Base-by-base conservation (phyloP, 2,329 filamentous ascomycete genomes). In the Cytospora leucostoma region DNA sequence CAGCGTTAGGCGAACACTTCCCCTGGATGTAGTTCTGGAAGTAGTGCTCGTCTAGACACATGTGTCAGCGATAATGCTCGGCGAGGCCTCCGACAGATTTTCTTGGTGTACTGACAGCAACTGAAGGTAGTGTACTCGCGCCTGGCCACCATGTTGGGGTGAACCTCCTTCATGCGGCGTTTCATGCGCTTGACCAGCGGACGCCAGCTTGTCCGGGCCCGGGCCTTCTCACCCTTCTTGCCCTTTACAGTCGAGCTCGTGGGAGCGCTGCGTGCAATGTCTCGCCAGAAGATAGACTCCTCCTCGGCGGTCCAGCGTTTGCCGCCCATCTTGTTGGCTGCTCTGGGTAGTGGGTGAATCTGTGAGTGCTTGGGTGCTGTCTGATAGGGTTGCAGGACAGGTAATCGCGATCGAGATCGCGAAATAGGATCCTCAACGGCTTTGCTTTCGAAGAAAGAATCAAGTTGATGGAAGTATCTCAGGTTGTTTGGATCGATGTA, bases 291-390 rank as follows among this genome's bases (percentile, higher is more conserved):
- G 66, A 78, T 71, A 1, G 68, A 61, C 70, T 85, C 83, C 65
- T 85, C 83, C 1, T 76, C 70, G 0, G 63, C 63, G 0, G 79
- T 77, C 83, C 83, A 85, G 6, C 78, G 72, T 65, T 78, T 83
- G 32, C 81, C 82, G 6, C 78, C 81, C 82, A 85, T 83, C 32
- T 33, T 76, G 54, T 47, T 21, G n/a, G 4, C 19, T 47, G 44
- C 12, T 47, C 12, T 6, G 15, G 40, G 44, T 19, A 12, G 17
- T 47, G 44, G 44, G 19, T 3, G 1, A 12, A 19, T 21, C 35
- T 17, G 12, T 32, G 38, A 38, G 40, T 11, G 7, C 8, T 47
- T 32, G n/a, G 58, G 40, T 49, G 51, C 19, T 11, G 21, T 40
- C 32, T 47, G 44, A 37, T 52, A 53, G 15, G 33, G 38, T 44